Evolutionary conservation across 2,329 filamentous ascomycete genomes (phyloP).

Genomic region (Verticillium longisporum): DNA sequence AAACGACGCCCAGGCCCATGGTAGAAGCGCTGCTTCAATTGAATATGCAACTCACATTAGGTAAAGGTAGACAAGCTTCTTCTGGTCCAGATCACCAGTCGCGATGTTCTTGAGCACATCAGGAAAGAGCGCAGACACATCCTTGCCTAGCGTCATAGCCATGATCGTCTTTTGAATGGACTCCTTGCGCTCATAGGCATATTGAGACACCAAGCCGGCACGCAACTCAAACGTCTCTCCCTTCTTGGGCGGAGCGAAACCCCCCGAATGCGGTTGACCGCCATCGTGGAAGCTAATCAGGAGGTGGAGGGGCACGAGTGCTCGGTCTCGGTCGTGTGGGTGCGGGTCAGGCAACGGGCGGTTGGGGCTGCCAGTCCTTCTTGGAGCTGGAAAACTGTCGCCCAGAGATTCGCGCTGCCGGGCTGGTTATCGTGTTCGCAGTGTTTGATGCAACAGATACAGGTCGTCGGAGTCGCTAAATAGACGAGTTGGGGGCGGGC

Average conservation of each 20-base stretch:
- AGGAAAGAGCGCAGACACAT: constrained; percentile 93
- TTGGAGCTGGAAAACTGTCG: neutral
- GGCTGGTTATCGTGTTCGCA: neutral
- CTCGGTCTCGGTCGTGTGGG: neutral
- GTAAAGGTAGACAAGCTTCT: constrained; percentile 98
- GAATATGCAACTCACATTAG: constrained; percentile 62
- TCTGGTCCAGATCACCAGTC: constrained; percentile 89
- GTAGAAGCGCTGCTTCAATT: neutral
- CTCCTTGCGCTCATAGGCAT: constrained; percentile 98
- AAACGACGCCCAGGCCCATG: constrained; percentile 1
- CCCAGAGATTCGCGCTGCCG: neutral
- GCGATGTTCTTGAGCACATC: constrained; percentile 99
- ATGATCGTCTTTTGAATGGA: constrained; percentile 99
- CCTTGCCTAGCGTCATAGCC: constrained; percentile 98
- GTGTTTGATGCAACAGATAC: neutral
- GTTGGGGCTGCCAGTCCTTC: neutral
- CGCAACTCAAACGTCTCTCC: constrained; percentile 97
- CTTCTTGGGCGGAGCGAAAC: constrained; percentile 92
- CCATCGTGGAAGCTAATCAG: constrained; percentile 51
- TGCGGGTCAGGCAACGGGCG: neutral
- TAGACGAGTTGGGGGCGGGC: neutral
- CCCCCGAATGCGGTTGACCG: constrained; percentile 91
- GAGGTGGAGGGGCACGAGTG: constrained; percentile 18
- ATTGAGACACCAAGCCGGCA: constrained; percentile 93
- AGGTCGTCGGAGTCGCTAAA: neutral